These are phyloP conservation scores for Apiospora aurea DNA, from an alignment of 2,329 filamentous ascomycete genomes.

Conservation along the genomic window DNA sequence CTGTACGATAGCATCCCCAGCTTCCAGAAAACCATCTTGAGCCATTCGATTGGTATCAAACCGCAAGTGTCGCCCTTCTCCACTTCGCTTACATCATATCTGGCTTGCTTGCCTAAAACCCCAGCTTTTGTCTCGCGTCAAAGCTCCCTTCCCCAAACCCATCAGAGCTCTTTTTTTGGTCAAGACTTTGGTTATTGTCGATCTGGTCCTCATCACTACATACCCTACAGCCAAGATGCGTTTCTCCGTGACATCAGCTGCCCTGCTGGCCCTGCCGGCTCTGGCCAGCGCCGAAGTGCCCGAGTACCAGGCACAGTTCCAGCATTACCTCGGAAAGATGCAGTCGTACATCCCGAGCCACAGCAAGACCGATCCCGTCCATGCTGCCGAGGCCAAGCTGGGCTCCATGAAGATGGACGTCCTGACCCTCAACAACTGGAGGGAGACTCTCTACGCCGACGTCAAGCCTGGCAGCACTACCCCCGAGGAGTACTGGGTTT, in stretches of 20 bases:
- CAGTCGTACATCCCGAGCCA: constrained; percentile 59
- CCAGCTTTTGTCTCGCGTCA: constrained; percentile 22
- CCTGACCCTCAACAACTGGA: constrained; percentile 75
- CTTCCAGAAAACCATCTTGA: not conserved
- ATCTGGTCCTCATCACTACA: constrained; percentile 25
- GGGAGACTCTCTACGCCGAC: constrained; percentile 68
- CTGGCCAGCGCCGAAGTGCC: constrained; percentile 59
- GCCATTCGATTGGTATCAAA: constrained; percentile 24
- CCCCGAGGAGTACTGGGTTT: constrained; percentile 79
- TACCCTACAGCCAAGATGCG: constrained; percentile 56
- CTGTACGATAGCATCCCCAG: constrained; percentile 8
- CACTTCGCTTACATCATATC: constrained; percentile 23
- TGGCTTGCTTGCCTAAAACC: constrained; percentile 20
- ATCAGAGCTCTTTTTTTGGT: constrained; percentile 17
- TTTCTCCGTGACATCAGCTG: constrained; percentile 57
- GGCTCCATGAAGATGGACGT: constrained; percentile 59
- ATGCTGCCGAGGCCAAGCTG: constrained; percentile 58
- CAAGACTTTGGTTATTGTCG: constrained; percentile 24
- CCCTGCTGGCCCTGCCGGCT: constrained; percentile 61
- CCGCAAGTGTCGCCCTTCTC: not conserved
- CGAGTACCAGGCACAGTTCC: constrained; percentile 68
- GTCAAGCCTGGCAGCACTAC: constrained; percentile 64
- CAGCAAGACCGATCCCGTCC: constrained; percentile 48
- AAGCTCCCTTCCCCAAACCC: constrained; percentile 27
- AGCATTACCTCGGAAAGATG: constrained; percentile 65